phyloP scores from a whole-genome alignment of 768 basidiomycete genomes.

The Naganishia onofrii region DNA sequence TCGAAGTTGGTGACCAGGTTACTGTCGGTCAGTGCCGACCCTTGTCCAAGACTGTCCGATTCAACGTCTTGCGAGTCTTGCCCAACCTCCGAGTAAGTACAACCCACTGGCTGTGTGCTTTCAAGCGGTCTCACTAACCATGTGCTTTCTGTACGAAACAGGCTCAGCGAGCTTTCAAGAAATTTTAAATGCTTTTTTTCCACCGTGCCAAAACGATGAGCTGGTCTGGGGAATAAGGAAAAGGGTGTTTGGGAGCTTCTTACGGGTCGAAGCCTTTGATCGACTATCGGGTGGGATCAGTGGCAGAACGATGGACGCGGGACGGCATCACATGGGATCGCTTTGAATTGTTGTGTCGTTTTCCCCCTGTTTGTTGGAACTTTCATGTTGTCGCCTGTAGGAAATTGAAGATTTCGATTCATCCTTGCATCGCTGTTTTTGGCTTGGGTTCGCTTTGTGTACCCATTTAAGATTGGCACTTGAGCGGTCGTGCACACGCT shows the following conservation, averaged over 20 bases:
- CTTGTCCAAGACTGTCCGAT: conserved; percentile 96
- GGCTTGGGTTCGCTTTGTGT: not conserved
- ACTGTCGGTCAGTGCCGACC: conserved; percentile 99
- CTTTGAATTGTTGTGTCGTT: conserved; percentile 17
- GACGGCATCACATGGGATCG: conserved; percentile 9
- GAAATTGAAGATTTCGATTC: conserved; percentile 8
- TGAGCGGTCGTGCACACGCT: no score
- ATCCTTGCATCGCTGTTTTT: not conserved
- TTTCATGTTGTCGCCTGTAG: conserved; percentile 9
- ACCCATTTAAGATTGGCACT: no score
- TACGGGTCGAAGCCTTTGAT: not conserved
- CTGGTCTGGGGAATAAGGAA: conserved; percentile 21
- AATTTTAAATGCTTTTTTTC: conserved; percentile 60
- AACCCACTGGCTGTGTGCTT: no score
- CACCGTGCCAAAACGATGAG: not conserved
- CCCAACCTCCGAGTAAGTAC: conserved; percentile 7
- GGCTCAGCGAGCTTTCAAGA: conserved; percentile 85
- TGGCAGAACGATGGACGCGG: not conserved
- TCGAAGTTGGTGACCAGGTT: conserved; percentile 86
- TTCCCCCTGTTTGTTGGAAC: not conserved
- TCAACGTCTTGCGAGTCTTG: conserved; percentile 92
- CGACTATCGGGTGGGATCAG: not conserved
- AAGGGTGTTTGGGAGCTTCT: conserved; percentile 15
- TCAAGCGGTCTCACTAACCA: conserved; percentile 52
- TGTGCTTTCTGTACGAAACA: conserved; percentile 70